Evolutionary conservation across 345 rosid species (phyloP).

Genomic region (Conringia planisiliqua): DNA sequence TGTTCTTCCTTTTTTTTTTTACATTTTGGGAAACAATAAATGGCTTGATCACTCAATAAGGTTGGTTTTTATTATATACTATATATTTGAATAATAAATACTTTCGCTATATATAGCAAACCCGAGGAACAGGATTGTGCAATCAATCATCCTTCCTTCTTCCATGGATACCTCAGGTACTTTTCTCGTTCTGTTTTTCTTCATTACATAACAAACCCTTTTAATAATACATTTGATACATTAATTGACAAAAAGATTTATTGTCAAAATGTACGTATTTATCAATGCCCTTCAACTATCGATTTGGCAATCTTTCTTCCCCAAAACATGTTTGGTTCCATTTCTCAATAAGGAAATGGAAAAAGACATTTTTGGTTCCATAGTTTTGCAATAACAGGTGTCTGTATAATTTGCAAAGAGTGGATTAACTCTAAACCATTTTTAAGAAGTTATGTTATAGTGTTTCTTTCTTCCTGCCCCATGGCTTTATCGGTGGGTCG

Average conservation of each 20-base stretch:
- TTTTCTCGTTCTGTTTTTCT: not conserved
- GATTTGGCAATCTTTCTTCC: not conserved
- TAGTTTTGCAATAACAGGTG: not conserved
- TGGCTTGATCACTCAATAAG: not conserved
- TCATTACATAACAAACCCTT: not conserved
- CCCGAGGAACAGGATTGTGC: not conserved
- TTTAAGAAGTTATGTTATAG: not conserved
- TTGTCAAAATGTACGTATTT: too few relatives aligned
- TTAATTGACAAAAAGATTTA: not conserved
- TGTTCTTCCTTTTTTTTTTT: not conserved
- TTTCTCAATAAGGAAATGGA: not conserved
- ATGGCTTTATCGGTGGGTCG: not conserved
- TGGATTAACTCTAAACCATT: not conserved
- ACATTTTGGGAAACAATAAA: not conserved
- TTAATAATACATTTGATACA: not conserved
- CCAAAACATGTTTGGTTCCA: not conserved
- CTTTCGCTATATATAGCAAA: not conserved
- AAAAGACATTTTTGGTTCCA: not conserved
- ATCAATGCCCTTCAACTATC: not conserved
- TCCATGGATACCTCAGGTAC: constrained; percentile 23
- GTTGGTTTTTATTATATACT: not conserved
- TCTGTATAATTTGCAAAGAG: not conserved
- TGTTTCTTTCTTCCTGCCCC: not conserved
- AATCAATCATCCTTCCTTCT: not conserved
- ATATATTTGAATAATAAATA: not conserved